A percentile compares a stretch with the other conserved stretches of the same genome.
Conservation (phyloP, 2,329 filamentous ascomycete genomes). For the Alternaria tenuissima region DNA sequence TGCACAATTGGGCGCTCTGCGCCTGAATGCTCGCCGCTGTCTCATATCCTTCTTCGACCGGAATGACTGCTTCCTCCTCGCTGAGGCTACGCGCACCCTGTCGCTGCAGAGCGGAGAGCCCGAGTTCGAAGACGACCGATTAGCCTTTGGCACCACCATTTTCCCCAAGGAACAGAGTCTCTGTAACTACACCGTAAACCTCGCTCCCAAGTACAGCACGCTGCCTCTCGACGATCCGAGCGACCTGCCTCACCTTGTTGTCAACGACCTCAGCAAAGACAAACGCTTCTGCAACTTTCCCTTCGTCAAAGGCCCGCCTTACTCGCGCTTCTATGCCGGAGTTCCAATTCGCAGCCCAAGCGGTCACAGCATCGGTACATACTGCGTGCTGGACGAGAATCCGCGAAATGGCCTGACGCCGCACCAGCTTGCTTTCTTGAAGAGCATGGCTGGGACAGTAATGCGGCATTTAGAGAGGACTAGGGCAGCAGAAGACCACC, state of each 20-base stretch:
- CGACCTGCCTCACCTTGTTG: conserved; percentile 39
- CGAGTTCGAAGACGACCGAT: conserved; percentile 35
- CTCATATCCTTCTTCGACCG: conserved; percentile 52
- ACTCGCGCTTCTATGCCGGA: conserved; percentile 62
- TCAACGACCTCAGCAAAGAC: conserved; percentile 45
- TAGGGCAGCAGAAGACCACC: conserved; percentile 61
- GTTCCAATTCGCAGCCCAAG: conserved; percentile 68
- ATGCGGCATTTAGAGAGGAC: conserved; percentile 69
- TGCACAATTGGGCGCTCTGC: conserved; percentile 50
- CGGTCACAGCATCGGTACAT: conserved; percentile 67
- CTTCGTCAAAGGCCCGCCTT: conserved; percentile 44
- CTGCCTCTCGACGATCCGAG: conserved; percentile 26
- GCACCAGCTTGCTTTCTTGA: conserved; percentile 62
- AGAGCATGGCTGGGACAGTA: conserved; percentile 63
- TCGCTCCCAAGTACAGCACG: conserved; percentile 25
- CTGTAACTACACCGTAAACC: conserved; percentile 46
- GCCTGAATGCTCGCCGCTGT: conserved; percentile 46
- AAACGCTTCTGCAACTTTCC: conserved; percentile 51
- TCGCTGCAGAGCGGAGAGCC: conserved; percentile 41
- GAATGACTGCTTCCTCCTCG: conserved; percentile 48
- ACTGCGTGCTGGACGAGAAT: conserved; percentile 67
- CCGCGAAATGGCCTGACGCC: conserved; percentile 60
- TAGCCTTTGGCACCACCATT: conserved; percentile 46
- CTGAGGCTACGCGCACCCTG: conserved; percentile 45
- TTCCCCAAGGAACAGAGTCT: conserved; percentile 47